Conservation (phyloP, 352 stramenopile genomes). For the Phytophthora gonapodyides region DNA sequence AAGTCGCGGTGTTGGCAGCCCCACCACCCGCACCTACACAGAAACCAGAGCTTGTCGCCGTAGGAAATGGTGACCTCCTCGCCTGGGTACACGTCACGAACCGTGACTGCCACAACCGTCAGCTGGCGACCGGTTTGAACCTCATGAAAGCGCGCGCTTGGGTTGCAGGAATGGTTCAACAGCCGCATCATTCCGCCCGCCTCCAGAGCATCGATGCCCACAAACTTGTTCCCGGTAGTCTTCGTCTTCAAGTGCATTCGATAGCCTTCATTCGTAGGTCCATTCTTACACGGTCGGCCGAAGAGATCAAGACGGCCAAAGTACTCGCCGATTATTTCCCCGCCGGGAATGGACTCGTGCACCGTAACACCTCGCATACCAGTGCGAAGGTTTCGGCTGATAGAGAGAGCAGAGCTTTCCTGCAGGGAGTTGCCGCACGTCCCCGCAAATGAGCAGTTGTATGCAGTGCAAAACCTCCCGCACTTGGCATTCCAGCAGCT, state of each 20-base stretch:
- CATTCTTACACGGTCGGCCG: conserved; percentile 1
- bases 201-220: no score
- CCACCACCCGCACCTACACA: no score
- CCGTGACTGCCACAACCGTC: no score
- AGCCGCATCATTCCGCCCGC: no score
- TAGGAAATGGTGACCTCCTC: no score
- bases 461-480: not conserved
- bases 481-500: not conserved
- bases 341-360: not conserved
- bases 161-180: no score
- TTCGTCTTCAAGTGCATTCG: not conserved
- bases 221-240: no score
- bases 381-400: not conserved
- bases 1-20: no score
- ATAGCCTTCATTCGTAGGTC: not conserved
- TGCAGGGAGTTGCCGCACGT: not conserved
- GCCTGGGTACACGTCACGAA: no score
- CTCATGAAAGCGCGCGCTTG: no score
- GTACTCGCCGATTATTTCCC: conserved; percentile 1
- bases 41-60: no score
- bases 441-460: not conserved
- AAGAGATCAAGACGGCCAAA: not conserved
- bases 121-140: no score
- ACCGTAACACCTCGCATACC: not conserved
- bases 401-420: not conserved